Evolutionary conservation across 257 asterid genomes (phyloP).

Genomic region (Ballota nigra): DNA sequence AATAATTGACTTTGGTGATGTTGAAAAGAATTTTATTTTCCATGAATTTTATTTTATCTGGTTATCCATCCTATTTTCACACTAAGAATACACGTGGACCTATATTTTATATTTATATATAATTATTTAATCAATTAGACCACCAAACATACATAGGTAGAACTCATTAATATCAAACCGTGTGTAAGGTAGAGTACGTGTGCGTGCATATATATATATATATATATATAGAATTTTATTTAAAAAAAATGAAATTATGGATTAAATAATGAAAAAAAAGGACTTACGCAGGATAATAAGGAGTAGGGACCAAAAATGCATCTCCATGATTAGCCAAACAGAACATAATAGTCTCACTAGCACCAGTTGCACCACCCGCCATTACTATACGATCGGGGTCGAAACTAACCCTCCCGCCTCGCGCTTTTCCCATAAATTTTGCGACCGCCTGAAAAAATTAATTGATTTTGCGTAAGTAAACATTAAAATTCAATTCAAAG

Average conservation of each 20-base stretch:
- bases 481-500: too few species aligned
- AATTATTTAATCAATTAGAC: background rate
- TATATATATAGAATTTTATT: background rate
- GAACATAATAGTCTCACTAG: constrained; percentile 56
- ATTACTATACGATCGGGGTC: constrained; percentile 74
- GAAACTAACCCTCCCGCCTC: constrained; percentile 57
- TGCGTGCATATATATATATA: background rate
- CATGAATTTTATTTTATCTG: background rate
- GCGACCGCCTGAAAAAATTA: constrained; percentile 66
- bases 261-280: background rate
- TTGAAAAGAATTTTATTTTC: background rate
- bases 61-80: background rate
- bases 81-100: background rate
- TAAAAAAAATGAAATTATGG: background rate
- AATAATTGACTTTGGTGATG: background rate
- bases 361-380: constrained; percentile 95
- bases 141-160: background rate
- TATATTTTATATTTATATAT: too few species aligned
- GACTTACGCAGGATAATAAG: constrained; percentile 87
- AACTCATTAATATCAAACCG: background rate
- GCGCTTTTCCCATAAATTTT: constrained; percentile 58
- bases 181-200: constrained; percentile 22
- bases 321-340: constrained; percentile 80
- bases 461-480: too few species aligned
- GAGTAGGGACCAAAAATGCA: constrained; percentile 72